Conservation (phyloP, 805 yeast genomes). For the Starmerella scarabaei region DNA sequence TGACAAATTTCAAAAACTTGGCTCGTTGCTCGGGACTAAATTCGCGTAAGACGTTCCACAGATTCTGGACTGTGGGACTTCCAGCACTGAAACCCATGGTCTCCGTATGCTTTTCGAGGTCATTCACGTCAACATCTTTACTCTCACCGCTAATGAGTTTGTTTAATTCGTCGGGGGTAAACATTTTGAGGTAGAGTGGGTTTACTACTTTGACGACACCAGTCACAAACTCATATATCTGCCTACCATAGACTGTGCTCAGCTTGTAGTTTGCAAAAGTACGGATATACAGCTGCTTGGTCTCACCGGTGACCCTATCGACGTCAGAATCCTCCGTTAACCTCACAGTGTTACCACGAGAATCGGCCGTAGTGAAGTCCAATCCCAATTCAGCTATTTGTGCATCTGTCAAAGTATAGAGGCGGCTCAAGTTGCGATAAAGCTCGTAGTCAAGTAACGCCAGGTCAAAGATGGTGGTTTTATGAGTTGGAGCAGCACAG, state of each 20-base stretch:
- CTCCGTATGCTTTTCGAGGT: conserved; percentile 48
- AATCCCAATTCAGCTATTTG: conserved; percentile 47
- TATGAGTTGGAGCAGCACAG: conserved; percentile 35
- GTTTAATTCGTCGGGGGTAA: conserved; percentile 72
- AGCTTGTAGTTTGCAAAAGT: conserved; percentile 67
- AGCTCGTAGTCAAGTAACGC: conserved; percentile 55
- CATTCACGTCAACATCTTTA: conserved; percentile 54
- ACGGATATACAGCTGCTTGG: conserved; percentile 61
- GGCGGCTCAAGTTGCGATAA: conserved; percentile 49
- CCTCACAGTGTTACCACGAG: conserved; percentile 33
- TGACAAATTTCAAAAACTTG: conserved; percentile 70
- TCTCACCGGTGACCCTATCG: conserved; percentile 43
- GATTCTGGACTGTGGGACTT: conserved; percentile 46
- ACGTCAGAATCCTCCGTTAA: conserved; percentile 48
- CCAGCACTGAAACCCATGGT: conserved; percentile 45
- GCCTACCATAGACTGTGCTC: conserved; percentile 46
- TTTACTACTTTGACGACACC: conserved; percentile 62
- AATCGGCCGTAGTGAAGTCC: conserved; percentile 45
- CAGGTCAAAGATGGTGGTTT: conserved; percentile 65
- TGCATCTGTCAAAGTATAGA: conserved; percentile 41
- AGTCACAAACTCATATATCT: conserved; percentile 47
- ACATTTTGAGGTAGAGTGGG: conserved; percentile 68
- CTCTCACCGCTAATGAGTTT: conserved; percentile 72
- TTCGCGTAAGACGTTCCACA: conserved; percentile 69
- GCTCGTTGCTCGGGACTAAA: conserved; percentile 42